Conservation (phyloP, 2,329 filamentous ascomycete species). For the Plectosphaerella cucumerina region DNA sequence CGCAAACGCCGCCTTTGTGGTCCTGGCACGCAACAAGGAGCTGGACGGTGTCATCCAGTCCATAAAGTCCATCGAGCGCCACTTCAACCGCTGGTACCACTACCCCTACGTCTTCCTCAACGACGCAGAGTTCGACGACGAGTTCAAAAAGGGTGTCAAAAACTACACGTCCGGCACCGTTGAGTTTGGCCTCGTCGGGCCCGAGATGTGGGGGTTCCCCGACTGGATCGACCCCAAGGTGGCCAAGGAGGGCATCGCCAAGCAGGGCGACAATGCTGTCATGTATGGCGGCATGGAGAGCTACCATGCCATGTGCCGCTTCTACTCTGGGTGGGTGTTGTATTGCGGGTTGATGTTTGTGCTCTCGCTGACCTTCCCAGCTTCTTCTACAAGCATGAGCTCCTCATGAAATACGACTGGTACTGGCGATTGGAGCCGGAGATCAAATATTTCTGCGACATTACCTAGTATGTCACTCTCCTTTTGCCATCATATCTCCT, state of each 20-base stretch:
- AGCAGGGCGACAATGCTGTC: constrained; percentile 94
- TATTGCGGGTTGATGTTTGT: background rate
- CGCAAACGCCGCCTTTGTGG: constrained; percentile 93
- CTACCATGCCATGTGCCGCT: constrained; percentile 98
- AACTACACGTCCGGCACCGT: constrained; percentile 87
- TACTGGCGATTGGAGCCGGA: constrained; percentile 99
- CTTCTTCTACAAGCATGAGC: constrained; percentile 95
- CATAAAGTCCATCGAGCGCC: constrained; percentile 93
- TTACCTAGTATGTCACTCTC: constrained; percentile 71
- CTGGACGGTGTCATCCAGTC: constrained; percentile 94
- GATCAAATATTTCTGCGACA: constrained; percentile 99
- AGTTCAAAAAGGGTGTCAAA: constrained; percentile 80
- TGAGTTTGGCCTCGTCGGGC: constrained; percentile 91
- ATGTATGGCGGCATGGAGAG: constrained; percentile 99
- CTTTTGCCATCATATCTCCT: constrained; percentile 9
- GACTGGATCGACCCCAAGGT: constrained; percentile 95
- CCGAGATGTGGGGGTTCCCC: constrained; percentile 92
- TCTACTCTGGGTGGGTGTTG: constrained; percentile 82
- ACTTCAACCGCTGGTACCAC: constrained; percentile 98
- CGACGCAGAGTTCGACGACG: constrained; percentile 93
- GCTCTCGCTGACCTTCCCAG: constrained; percentile 33
- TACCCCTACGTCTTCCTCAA: constrained; percentile 99
- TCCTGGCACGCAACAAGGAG: constrained; percentile 94
- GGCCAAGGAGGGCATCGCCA: constrained; percentile 90
- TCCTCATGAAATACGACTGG: constrained; percentile 97